Percentiles rank a stretch among this genome's conserved stretches.
These are phyloP conservation scores for Lycium ferocissimum DNA, from an alignment of 257 asterid genomes.

Conservation along the genomic window DNA sequence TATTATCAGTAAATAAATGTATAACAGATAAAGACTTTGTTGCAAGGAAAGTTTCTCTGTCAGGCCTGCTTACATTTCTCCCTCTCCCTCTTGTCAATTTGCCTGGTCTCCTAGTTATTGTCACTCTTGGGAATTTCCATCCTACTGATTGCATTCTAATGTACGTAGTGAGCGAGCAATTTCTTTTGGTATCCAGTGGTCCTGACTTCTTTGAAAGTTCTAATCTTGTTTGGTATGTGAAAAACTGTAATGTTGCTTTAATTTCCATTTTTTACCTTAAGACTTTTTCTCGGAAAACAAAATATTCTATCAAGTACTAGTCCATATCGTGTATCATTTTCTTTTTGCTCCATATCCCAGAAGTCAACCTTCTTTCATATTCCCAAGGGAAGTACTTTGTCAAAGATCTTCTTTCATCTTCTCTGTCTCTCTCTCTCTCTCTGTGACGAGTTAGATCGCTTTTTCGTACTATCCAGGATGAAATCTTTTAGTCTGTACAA, in stretches of 20 bases:
- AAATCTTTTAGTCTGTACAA: not conserved
- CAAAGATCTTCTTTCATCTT: not conserved
- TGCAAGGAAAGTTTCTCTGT: not conserved
- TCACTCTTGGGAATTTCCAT: not conserved
- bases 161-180: not conserved
- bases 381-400: not conserved
- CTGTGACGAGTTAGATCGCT: not conserved
- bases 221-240: not conserved
- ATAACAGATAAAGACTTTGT: not conserved
- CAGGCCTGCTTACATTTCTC: not conserved
- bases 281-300: not conserved
- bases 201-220: not conserved
- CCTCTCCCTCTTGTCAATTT: not conserved
- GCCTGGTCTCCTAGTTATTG: not conserved
- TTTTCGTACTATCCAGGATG: not conserved
- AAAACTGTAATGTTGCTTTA: not conserved
- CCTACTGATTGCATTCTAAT: not conserved
- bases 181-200: not conserved
- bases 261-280: not conserved
- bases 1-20: not conserved
- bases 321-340: not conserved
- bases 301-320: not conserved
- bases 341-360: conserved; percentile 5
- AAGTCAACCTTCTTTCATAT: not conserved
- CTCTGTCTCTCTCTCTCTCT: no score